These are phyloP conservation scores for Fusarium miscanthi DNA, from an alignment of 2,329 filamentous ascomycete species.

Conservation along the genomic window DNA sequence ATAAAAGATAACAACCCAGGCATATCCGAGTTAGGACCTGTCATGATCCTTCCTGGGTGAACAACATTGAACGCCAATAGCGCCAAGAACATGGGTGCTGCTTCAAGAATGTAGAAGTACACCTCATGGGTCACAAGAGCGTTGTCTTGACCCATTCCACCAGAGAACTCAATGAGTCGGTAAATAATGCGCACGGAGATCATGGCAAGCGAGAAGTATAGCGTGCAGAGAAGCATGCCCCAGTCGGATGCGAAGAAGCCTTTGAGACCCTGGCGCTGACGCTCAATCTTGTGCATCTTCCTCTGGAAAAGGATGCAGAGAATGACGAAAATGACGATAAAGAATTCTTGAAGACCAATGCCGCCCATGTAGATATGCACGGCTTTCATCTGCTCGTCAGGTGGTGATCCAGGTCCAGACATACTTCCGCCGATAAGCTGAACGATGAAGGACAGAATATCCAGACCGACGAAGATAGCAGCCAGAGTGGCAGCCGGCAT, in stretches of 20 bases:
- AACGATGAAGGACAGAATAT: conserved; percentile 51
- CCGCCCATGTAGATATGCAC: conserved; percentile 64
- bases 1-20: conserved; percentile 23
- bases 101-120: conserved; percentile 61
- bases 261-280: background rate
- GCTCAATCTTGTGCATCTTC: conserved; percentile 1
- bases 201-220: conserved; percentile 52
- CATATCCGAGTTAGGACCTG: conserved; percentile 31
- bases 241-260: conserved; percentile 5
- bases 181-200: conserved; percentile 64
- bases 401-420: conserved; percentile 40
- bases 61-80: conserved; percentile 54
- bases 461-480: conserved; percentile 54
- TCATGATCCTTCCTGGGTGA: conserved; percentile 52
- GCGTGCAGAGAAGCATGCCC: conserved; percentile 39
- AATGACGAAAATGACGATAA: conserved; percentile 59
- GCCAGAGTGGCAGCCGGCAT: conserved; percentile 53
- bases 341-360: conserved; percentile 62
- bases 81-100: conserved; percentile 56
- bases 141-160: conserved; percentile 49
- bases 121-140: conserved; percentile 50
- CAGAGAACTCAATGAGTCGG: conserved; percentile 63
- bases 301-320: conserved; percentile 46
- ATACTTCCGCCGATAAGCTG: conserved; percentile 51
- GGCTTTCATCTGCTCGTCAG: conserved; percentile 45